Evolutionary conservation across 2,329 filamentous ascomycete genomes (phyloP).

Genomic region (Claviceps pazoutovae): DNA sequence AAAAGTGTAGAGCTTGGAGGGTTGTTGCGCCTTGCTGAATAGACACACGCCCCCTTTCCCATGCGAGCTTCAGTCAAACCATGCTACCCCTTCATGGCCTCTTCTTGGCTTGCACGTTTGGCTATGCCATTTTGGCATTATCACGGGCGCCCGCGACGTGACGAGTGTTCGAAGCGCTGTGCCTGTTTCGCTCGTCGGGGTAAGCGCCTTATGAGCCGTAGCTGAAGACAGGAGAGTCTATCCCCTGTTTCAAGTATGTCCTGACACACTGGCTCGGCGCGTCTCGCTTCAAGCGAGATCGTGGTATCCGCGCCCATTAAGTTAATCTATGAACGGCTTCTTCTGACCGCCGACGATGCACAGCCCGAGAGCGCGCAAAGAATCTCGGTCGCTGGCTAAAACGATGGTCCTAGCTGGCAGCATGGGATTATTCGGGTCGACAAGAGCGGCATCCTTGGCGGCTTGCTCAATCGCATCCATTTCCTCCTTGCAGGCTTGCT

Average conservation of each 20-base stretch:
- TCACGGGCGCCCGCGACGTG: neutral
- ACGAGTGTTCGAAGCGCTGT: neutral
- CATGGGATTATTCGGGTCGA: conserved; percentile 83
- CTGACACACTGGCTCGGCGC: neutral
- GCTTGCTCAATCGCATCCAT: conserved; percentile 97
- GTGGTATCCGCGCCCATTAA: neutral
- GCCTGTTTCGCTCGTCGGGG: neutral
- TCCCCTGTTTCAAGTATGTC: neutral
- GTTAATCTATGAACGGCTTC: conserved; percentile 50
- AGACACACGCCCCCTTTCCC: neutral
- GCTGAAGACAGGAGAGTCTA: neutral
- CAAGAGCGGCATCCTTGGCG: conserved; percentile 77
- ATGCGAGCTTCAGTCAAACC: neutral
- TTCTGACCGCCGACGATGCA: conserved; percentile 50
- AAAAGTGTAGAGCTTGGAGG: neutral
- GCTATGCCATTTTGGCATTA: neutral
- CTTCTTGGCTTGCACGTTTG: neutral
- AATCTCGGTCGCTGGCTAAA: conserved; percentile 57
- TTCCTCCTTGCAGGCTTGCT: conserved; percentile 91
- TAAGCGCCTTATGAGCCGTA: neutral
- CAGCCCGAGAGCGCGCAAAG: conserved; percentile 46
- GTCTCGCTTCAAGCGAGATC: neutral
- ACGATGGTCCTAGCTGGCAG: conserved; percentile 77
- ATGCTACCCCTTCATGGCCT: neutral
- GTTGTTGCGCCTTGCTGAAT: neutral